phyloP scores from a whole-genome alignment of 2,329 filamentous ascomycete species.

The Fusarium globosum region DNA sequence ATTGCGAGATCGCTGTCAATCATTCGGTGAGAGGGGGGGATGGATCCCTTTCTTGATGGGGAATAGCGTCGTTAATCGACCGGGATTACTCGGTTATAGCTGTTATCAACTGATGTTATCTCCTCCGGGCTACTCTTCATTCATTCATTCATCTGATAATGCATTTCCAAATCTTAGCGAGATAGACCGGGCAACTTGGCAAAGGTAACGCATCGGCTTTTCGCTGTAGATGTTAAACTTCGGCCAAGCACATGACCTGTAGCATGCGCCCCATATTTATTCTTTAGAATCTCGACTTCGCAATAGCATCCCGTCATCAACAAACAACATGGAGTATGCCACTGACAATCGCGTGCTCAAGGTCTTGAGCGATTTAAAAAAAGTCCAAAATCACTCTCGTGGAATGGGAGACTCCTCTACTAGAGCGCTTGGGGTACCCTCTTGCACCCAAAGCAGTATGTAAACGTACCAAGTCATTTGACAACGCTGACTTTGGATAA shows the following conservation, averaged over 20 bases:
- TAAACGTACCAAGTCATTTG: accelerated
- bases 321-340: not conserved
- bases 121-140: no score
- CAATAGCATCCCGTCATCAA: not conserved
- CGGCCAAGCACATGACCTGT: not conserved
- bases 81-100: conserved; percentile 29
- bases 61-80: conserved; percentile 5
- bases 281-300: not conserved
- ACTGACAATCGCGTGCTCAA: not conserved
- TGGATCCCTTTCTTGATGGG: conserved; percentile 7
- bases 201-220: no score
- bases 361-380: not conserved
- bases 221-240: not conserved
- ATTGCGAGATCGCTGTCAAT: conserved; percentile 13
- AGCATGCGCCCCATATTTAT: no score
- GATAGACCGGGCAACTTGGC: no score
- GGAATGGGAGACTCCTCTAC: not conserved
- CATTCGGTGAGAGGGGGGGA: conserved; percentile 24
- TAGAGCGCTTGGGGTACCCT: accelerated
- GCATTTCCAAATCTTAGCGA: no score
- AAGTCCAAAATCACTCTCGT: not conserved
- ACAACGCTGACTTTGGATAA: not conserved
- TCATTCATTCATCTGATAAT: no score
- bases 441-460: not conserved
- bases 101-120: not conserved